Evolutionary conservation across 1,284 basidiomycete genomes (phyloP).

Genomic region (Heterobasidion parviporum): DNA sequence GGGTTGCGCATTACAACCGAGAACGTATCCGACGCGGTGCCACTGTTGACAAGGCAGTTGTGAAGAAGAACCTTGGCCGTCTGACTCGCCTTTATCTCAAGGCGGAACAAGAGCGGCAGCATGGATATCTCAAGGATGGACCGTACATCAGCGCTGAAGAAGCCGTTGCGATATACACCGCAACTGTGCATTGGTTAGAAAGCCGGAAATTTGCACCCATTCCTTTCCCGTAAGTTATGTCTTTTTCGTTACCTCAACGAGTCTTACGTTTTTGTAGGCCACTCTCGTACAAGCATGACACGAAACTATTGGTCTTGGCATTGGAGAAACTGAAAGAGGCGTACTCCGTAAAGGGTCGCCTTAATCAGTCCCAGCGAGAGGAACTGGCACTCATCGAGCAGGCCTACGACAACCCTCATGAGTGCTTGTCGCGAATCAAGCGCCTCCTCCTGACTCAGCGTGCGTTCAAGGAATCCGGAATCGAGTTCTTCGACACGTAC

Average conservation of each 20-base stretch:
- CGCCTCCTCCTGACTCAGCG: conserved; percentile 90
- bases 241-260: neutral
- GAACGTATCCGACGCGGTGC: conserved; percentile 94
- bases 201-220: conserved; percentile 95
- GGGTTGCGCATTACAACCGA: conserved; percentile 89
- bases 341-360: conserved; percentile 93
- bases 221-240: conserved; percentile 75
- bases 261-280: conserved; percentile 40
- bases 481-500: conserved; percentile 91
- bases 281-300: conserved; percentile 96
- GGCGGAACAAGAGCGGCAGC: conserved; percentile 95
- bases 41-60: conserved; percentile 98
- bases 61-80: conserved; percentile 91
- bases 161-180: conserved; percentile 94
- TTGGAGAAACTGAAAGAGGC: conserved; percentile 97
- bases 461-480: conserved; percentile 96
- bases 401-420: conserved; percentile 92
- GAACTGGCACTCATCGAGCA: conserved; percentile 95
- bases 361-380: conserved; percentile 95
- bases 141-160: conserved; percentile 97
- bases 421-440: conserved; percentile 94
- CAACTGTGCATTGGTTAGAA: conserved; percentile 96
- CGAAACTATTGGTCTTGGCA: conserved; percentile 89
- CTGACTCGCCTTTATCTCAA: conserved; percentile 91
- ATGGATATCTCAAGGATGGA: conserved; percentile 95